These are phyloP conservation scores for Pseudocercospora fijiensis DNA, from an alignment of 2,329 filamentous ascomycete species.

Conservation along the genomic window DNA sequence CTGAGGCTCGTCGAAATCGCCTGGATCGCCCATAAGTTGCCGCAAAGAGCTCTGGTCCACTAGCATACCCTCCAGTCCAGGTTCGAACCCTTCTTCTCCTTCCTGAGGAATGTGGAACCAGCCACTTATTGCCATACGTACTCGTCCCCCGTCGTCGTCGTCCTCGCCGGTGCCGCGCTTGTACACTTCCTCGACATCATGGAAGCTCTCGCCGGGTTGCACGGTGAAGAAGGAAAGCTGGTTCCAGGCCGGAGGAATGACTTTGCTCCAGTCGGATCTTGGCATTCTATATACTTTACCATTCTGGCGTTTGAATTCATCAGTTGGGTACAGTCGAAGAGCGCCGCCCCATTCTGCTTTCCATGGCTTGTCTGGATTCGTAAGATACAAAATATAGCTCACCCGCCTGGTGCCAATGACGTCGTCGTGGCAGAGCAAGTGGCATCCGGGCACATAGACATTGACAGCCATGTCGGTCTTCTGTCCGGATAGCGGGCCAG, in stretches of 20 bases:
- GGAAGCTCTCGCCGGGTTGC: conserved; percentile 96
- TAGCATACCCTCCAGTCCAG: conserved; percentile 83
- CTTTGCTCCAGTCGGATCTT: conserved; percentile 71
- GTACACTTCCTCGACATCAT: conserved; percentile 98
- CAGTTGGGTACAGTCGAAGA: conserved; percentile 77
- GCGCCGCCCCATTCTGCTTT: conserved; percentile 90
- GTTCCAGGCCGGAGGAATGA: conserved; percentile 93
- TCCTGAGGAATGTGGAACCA: conserved; percentile 98
- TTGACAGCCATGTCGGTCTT: conserved; percentile 99
- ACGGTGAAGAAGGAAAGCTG: conserved; percentile 98
- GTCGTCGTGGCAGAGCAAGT: conserved; percentile 94
- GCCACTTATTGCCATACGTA: conserved; percentile 96
- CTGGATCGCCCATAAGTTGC: conserved; percentile 87
- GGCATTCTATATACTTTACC: conserved; percentile 76
- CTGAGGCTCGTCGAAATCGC: conserved; percentile 81
- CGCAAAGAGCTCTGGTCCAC: conserved; percentile 87
- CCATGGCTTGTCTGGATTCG: conserved; percentile 89
- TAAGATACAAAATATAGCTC: conserved; percentile 95
- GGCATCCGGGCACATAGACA: conserved; percentile 93
- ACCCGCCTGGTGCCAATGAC: conserved; percentile 95
- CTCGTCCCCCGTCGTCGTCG: conserved; percentile 68
- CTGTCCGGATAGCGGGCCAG: conserved; percentile 80
- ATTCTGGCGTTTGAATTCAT: conserved; percentile 61
- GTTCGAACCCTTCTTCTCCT: conserved; percentile 87
- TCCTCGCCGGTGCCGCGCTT: conserved; percentile 59